Evolutionary conservation across 2,329 filamentous ascomycete genomes (phyloP).

Genomic region (Blumeria graminis): DNA sequence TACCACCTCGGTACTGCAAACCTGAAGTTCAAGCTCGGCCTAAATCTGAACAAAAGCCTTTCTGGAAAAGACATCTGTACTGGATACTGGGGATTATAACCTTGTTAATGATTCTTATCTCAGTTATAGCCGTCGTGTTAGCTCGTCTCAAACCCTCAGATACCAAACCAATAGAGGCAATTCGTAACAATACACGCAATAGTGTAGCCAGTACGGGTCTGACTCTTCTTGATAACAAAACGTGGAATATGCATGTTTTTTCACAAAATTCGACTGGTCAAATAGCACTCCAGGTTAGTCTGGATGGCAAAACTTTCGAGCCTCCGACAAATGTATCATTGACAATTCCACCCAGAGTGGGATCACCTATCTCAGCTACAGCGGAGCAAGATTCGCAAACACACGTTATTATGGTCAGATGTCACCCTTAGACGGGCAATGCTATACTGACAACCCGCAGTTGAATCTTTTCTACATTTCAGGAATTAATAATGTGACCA

Average conservation of each 20-base stretch:
- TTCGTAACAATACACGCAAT: conserved; percentile 5
- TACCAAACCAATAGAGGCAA: background rate
- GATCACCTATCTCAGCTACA: conserved; percentile 8
- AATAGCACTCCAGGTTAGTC: conserved; percentile 6
- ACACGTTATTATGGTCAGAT: conserved; percentile 7
- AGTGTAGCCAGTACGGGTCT: conserved; percentile 9
- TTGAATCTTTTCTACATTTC: conserved; percentile 10
- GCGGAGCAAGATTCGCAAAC: conserved; percentile 6
- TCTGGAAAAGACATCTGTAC: conserved; percentile 6
- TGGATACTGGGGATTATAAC: conserved; percentile 5
- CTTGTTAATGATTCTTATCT: conserved; percentile 4
- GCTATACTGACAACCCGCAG: conserved; percentile 1
- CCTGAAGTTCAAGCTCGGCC: conserved; percentile 7
- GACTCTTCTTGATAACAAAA: conserved; percentile 7
- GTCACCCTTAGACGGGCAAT: background rate
- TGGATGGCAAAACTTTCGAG: conserved; percentile 7
- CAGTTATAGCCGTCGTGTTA: conserved; percentile 4
- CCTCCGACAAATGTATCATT: conserved; percentile 5
- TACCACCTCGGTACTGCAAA: background rate
- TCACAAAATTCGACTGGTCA: conserved; percentile 7
- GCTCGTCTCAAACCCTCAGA: background rate
- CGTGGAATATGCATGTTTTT: conserved; percentile 9
- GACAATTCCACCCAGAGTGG: conserved; percentile 5
- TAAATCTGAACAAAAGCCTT: conserved; percentile 3
- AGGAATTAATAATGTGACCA: conserved; percentile 5